A percentile compares a stretch with the other conserved stretches of the same genome.
phyloP scores from a whole-genome alignment of 768 basidiomycete species.

The Russula emetica region DNA sequence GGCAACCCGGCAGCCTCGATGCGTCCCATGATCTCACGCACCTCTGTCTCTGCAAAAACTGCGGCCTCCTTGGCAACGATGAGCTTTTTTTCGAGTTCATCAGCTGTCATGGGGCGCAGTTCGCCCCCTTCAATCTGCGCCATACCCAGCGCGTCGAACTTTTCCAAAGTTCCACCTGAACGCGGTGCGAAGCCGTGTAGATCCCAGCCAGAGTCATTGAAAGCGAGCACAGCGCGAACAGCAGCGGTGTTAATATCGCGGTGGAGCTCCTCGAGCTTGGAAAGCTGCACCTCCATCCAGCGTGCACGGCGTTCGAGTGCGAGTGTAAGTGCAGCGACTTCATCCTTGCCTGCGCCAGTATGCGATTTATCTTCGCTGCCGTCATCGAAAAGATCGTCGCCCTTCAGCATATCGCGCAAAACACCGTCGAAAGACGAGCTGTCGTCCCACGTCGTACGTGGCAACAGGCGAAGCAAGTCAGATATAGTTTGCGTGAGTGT shows the following conservation, averaged over 20 bases:
- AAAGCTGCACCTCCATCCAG: constrained; percentile 91
- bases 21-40: constrained; percentile 69
- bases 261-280: constrained; percentile 83
- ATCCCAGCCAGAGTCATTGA: constrained; percentile 87
- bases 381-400: constrained; percentile 77
- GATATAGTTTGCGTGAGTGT: constrained; percentile 89
- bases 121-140: constrained; percentile 44
- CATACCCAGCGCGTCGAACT: constrained; percentile 61
- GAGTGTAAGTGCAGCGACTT: constrained; percentile 76
- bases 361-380: constrained; percentile 58
- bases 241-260: constrained; percentile 88
- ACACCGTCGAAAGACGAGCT: constrained; percentile 86
- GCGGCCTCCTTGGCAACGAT: constrained; percentile 66
- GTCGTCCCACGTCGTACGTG: constrained; percentile 86
- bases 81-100: constrained; percentile 74
- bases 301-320: constrained; percentile 85
- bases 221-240: constrained; percentile 72
- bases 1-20: constrained; percentile 51
- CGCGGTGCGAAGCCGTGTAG: constrained; percentile 62
- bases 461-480: constrained; percentile 76
- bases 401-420: constrained; percentile 81
- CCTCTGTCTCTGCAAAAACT: constrained; percentile 66
- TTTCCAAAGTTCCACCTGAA: constrained; percentile 59
- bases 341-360: constrained; percentile 62
- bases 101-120: constrained; percentile 51